A percentile compares a stretch with the other conserved stretches of the same genome.
Conservation (phyloP, 225 moss, liverwort and hornwort genomes). For the Rhytidiadelphus loreus region DNA sequence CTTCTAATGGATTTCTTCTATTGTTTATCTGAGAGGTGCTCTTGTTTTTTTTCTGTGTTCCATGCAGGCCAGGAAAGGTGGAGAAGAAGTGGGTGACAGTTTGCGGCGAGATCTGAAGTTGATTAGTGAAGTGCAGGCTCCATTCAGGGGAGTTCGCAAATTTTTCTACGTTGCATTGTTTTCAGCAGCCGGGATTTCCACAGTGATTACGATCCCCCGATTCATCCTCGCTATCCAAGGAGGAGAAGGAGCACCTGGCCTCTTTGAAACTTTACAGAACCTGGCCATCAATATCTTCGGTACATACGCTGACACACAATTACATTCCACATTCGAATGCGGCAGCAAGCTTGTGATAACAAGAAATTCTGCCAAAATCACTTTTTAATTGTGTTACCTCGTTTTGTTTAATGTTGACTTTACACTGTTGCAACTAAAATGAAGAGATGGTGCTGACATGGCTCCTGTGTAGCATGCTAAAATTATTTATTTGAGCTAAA, state of each 20-base stretch:
- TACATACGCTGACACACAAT: conserved; percentile 1
- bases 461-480: not conserved
- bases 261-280: conserved; percentile 64
- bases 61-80: conserved; percentile 87
- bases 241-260: conserved; percentile 74
- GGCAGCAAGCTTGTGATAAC: not conserved
- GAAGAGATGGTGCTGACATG: not conserved
- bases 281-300: conserved; percentile 74
- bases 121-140: conserved; percentile 97
- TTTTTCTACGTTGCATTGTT: conserved; percentile 83
- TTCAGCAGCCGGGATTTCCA: conserved; percentile 73
- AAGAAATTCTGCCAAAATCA: not conserved
- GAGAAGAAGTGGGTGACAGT: conserved; percentile 69
- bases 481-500: not conserved
- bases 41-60: not conserved
- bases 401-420: not conserved
- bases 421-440: not conserved
- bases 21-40: not conserved
- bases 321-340: not conserved
- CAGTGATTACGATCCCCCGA: conserved; percentile 74
- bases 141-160: conserved; percentile 77
- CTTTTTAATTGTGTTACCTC: not conserved
- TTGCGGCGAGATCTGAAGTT: conserved; percentile 86
- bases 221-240: conserved; percentile 79
- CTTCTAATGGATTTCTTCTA: not conserved